Evolutionary conservation across 305 asterid species (phyloP), one percentile per base, ranked within the genome.

Genomic region (Ajuga reptans): DNA sequence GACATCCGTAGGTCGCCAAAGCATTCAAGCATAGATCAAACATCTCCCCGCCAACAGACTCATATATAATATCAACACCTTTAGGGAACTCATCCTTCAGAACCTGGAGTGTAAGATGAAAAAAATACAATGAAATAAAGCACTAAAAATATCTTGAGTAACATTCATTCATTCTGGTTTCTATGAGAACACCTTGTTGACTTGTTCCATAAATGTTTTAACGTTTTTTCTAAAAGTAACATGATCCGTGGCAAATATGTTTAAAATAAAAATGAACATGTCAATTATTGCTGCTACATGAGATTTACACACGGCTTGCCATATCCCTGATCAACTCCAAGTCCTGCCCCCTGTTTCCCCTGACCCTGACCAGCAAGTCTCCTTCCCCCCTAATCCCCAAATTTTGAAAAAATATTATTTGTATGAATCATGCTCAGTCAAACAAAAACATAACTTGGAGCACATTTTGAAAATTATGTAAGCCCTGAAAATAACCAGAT

Each of bases 21-120:
- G 97, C 92, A 80, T 92, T 90, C 82, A 92, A 75, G 86, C 97
- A 90, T 53, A 85, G 62, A 77, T 90, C 81, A 66, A 90, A 92
- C 98, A 90, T 92, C 54, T 86, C 88, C 50, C 98, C 98, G 21
- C 98, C 98, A 57, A 92, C 97, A 42, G 98, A 90, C 82, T 92
- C 98, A 0, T 90, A 90, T 61, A 90, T 81, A 72, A 90, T 79
- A 79, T 92, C 97, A 66, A 87, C 73, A 18, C 97, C 98, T 80
- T 90, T 86, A 64, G 96, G 95, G 82, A 88, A 92, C 81, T 92
- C 98, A 54, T 74, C 29, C 78, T 87, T 88, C 55, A 92, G 78
- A 78, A 88, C 94, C 97, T 92, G 83, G 77, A 74, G 53, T 15
- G 52, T n/a, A 64, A 42, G 27, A 64, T 36, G 24, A 33, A 68